Conservation (phyloP, 257 asterid species). For the Lithospermum erythrorhizon region DNA sequence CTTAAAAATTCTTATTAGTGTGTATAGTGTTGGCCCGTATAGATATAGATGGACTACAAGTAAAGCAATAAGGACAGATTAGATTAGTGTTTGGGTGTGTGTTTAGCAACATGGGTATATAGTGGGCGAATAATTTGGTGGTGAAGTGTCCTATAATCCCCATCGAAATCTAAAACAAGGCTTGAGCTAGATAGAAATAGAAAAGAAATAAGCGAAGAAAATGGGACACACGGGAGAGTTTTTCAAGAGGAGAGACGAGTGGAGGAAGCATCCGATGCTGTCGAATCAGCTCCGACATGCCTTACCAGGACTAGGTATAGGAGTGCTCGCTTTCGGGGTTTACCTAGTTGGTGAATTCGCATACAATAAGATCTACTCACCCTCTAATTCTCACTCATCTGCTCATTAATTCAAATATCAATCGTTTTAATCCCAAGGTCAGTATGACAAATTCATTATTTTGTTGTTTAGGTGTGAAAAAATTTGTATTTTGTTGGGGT, state of each 20-base stretch:
- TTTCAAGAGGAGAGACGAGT: constrained; percentile 80
- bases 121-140: too few relatives aligned
- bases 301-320: constrained; percentile 87
- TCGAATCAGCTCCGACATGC: constrained; percentile 86
- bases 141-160: too few relatives aligned
- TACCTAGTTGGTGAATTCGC: constrained; percentile 41
- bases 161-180: too few relatives aligned
- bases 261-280: constrained; percentile 96
- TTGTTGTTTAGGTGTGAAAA: background rate
- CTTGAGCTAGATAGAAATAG: too few relatives aligned
- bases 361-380: constrained; percentile 41
- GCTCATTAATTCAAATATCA: constrained; percentile 20
- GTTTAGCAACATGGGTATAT: too few relatives aligned
- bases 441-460: too few relatives aligned
- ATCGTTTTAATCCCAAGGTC: background rate
- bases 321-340: constrained; percentile 63
- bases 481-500: background rate
- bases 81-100: too few relatives aligned
- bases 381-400: constrained; percentile 34
- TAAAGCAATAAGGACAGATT: too few relatives aligned
- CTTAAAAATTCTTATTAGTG: too few relatives aligned
- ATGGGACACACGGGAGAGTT: constrained; percentile 89
- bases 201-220: background rate
- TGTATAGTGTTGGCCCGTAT: too few relatives aligned
- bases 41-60: too few relatives aligned